Conservation (phyloP, 2,329 filamentous ascomycete species). For the Fusarium albosuccineum region DNA sequence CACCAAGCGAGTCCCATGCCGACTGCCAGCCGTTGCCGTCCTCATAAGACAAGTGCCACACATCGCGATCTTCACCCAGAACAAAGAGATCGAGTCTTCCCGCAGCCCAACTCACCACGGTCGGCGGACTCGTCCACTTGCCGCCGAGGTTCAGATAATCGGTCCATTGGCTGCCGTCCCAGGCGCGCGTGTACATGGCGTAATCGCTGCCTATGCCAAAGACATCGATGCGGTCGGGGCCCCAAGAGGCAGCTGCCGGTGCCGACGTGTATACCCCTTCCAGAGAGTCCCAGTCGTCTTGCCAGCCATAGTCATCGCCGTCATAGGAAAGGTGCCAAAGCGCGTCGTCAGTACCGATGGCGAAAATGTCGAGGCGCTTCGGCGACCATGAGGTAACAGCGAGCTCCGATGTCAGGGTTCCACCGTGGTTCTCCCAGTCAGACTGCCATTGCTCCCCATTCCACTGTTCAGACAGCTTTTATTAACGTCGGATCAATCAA, state of each 20-base stretch:
- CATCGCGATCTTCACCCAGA: conserved; percentile 46
- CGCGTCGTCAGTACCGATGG: neutral
- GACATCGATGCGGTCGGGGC: conserved; percentile 41
- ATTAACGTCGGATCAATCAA: neutral
- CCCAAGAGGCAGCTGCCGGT: conserved; percentile 43
- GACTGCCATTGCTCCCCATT: neutral
- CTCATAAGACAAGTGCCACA: conserved; percentile 42
- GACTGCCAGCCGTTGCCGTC: conserved; percentile 43
- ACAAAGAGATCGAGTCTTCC: conserved; percentile 49
- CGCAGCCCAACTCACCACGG: conserved; percentile 45
- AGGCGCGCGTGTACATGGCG: conserved; percentile 41
- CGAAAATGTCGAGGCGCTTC: conserved; percentile 6
- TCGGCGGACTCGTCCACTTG: conserved; percentile 31
- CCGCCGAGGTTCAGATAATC: conserved; percentile 47
- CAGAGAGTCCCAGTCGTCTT: conserved; percentile 19
- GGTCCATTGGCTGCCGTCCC: conserved; percentile 33
- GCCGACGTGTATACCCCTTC: conserved; percentile 32
- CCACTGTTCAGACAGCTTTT: neutral
- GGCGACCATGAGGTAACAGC: neutral
- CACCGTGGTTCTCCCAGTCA: conserved; percentile 2
- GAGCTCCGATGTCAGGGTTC: conserved; percentile 3
- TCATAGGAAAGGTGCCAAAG: conserved; percentile 5
- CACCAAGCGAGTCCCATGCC: conserved; percentile 1
- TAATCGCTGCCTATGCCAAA: conserved; percentile 41
- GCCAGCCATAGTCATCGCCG: conserved; percentile 3